Conservation (phyloP, 371 early-diverging fungal species). For the Mortierella sp. region DNA sequence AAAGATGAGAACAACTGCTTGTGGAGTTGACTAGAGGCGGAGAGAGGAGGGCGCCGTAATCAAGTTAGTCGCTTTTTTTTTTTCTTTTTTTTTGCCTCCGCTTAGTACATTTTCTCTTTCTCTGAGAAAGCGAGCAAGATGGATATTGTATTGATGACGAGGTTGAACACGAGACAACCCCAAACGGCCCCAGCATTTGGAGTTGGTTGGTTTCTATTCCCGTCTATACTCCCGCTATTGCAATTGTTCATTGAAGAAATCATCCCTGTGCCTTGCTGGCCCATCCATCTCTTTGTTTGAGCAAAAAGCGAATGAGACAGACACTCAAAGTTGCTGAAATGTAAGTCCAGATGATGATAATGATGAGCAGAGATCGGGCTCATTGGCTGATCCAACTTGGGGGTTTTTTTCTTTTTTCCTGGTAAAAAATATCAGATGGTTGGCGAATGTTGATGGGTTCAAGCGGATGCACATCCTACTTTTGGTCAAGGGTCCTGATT, state of each 20-base stretch:
- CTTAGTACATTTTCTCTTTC: too few species aligned
- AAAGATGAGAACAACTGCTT: constrained; percentile 82
- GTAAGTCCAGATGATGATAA: neutral
- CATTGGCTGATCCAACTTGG: neutral
- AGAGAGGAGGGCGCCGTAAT: neutral
- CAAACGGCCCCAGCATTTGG: too few species aligned
- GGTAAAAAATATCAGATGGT: neutral
- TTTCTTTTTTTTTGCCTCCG: too few species aligned
- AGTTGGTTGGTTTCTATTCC: neutral
- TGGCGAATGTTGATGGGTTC: neutral
- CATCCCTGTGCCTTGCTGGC: neutral
- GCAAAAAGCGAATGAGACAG: neutral
- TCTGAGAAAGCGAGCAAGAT: neutral
- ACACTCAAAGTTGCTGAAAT: neutral
- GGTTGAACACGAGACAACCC: neutral
- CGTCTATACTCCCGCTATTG: neutral
- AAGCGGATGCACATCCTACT: neutral
- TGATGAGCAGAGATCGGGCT: neutral
- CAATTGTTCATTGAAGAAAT: neutral
- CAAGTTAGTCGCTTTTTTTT: neutral
- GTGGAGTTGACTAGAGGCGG: constrained; percentile 68
- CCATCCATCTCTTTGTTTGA: neutral
- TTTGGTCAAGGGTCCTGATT: neutral
- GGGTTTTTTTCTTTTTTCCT: too few species aligned
- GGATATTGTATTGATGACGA: neutral